Evolutionary conservation across 495 filamentous ascomycete genomes (phyloP).

Genomic region (Podospora fimiseda): DNA sequence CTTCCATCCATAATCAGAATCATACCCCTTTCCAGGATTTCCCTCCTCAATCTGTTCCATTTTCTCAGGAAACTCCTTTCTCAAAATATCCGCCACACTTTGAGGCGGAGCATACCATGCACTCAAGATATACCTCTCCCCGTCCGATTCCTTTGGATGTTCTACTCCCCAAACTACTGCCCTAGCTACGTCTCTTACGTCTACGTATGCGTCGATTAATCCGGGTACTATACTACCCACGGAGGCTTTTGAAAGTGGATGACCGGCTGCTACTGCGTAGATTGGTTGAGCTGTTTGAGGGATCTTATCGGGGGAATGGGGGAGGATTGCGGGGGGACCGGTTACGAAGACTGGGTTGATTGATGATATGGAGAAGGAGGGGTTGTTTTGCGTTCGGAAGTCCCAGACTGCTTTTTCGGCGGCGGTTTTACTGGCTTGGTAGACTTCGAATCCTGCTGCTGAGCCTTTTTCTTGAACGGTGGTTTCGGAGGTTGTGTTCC

Average conservation of each 20-base stretch:
- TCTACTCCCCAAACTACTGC: constrained; percentile 33
- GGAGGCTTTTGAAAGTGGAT: constrained; percentile 1
- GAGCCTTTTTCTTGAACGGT: constrained; percentile 22
- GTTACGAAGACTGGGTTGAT: constrained; percentile 15
- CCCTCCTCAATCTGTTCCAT: constrained; percentile 29
- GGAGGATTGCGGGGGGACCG: constrained; percentile 26
- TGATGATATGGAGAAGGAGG: neutral
- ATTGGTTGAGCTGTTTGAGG: constrained; percentile 15
- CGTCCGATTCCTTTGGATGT: constrained; percentile 26
- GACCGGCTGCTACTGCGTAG: constrained; percentile 21
- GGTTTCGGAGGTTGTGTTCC: constrained; percentile 34
- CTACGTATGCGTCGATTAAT: constrained; percentile 26
- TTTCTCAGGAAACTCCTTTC: constrained; percentile 30
- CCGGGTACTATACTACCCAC: neutral
- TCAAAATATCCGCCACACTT: constrained; percentile 35
- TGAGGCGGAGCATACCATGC: constrained; percentile 25
- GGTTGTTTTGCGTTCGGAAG: constrained; percentile 23
- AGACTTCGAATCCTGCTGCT: constrained; percentile 31
- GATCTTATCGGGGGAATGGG: constrained; percentile 13
- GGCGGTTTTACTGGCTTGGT: constrained; percentile 50
- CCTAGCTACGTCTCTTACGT: constrained; percentile 41
- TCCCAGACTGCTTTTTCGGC: constrained; percentile 49
- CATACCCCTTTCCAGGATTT: constrained; percentile 34
- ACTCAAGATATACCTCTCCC: constrained; percentile 31
- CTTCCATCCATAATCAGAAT: constrained; percentile 12